Conservation (phyloP, 129 eudicot species). For the Centrapalus pauciflorus region DNA sequence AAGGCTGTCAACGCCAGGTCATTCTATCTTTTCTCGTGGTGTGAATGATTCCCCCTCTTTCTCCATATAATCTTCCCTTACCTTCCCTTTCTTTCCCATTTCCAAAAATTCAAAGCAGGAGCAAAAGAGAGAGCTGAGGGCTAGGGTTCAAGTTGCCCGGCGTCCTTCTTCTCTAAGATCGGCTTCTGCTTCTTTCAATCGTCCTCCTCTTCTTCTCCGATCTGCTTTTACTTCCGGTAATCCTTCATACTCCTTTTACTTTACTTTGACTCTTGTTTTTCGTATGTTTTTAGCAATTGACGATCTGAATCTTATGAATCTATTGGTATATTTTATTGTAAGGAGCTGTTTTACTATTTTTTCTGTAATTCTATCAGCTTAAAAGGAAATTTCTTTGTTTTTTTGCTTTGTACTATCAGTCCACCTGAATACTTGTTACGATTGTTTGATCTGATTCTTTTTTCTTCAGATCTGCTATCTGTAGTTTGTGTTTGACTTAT, state of each 20-base stretch:
- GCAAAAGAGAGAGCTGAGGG: background rate
- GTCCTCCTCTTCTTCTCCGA: background rate
- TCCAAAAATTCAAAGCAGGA: constrained; percentile 20
- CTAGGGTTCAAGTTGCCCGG: constrained; percentile 18
- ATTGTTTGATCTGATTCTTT: constrained; percentile 18
- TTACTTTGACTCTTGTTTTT: constrained; percentile 14
- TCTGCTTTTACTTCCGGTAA: constrained; percentile 15
- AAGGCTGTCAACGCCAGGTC: constrained; percentile 53
- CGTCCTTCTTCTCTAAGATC: constrained; percentile 11
- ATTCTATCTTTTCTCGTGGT: constrained; percentile 55
- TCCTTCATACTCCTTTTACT: background rate
- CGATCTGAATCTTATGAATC: constrained; percentile 6
- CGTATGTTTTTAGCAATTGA: constrained; percentile 9
- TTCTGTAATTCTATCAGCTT: background rate
- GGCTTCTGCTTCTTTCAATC: constrained; percentile 11
- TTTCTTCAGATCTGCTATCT: constrained; percentile 27
- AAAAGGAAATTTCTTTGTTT: background rate
- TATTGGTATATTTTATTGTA: background rate
- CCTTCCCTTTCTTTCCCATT: constrained; percentile 30
- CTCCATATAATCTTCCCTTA: constrained; percentile 21
- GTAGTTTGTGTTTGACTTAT: background rate
- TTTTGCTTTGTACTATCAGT: background rate
- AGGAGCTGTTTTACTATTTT: background rate
- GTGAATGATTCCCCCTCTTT: constrained; percentile 42
- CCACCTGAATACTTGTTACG: background rate